Evolutionary conservation across 805 yeast species (phyloP), one percentile per base, ranked within the genome.

Genomic region (Clavispora santaluciae): DNA sequence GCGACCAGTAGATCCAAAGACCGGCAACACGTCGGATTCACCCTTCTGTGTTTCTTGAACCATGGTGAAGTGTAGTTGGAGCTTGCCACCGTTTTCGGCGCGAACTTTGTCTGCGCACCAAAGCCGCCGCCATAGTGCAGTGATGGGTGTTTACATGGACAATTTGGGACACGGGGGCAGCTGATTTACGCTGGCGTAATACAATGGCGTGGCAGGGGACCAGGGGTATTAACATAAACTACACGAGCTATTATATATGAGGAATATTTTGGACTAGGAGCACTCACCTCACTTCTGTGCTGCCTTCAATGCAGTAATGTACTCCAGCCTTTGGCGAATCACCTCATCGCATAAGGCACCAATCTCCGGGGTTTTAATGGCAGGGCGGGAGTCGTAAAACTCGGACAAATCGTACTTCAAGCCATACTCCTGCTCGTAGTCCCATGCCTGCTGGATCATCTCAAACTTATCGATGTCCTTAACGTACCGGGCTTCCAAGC

Each of bases 391-490:
- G 18, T 65, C 52, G 66, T 79, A 80, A 56, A 91, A 90, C 52
- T 86, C 89, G 37, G 72, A 68, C 45, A 91, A 71, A 51, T 78
- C 80, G 45, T 75, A 75, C 38, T 61, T 62, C 33, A 79, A 76
- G 9, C 79, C 73, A 51, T 70, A 75, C 48, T 70, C 68, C 51
- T 79, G 81, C 66, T 88, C 96, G 58, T 90, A 91, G 61, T 89
- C 86, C 73, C 79, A 79, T 29, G 90, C 83, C 66, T 86, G 87
- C 50, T 84, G 75, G 49, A 86, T 70, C 77, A 89, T 77, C 64
- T 89, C 97, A 57, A 78, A 85, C 70, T 91, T 91, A 63, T 91
- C 98, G 45, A 93, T 79, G 62, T 91, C 97, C 66, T 91, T 91
- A 48, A 91, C 96, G 51, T 87, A 86, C 40, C 81, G 72, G 10